Evolutionary conservation across 2,329 filamentous ascomycete species (phyloP), one percentile per base, ranked within the genome.

Genomic region (Gaeumannomyces tritici): DNA sequence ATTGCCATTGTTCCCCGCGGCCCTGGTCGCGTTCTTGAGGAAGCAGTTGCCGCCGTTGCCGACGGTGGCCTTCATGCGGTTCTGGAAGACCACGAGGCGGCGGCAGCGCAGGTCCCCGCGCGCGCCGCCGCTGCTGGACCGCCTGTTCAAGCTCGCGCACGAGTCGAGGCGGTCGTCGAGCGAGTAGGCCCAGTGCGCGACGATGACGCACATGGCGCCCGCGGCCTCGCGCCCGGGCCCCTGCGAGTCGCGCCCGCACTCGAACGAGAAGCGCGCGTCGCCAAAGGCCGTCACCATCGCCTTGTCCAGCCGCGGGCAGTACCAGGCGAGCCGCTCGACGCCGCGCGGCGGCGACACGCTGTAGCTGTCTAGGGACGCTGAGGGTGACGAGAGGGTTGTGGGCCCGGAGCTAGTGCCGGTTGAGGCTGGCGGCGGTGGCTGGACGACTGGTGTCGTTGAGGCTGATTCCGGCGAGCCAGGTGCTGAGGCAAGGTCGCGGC

Each of bases 31-130:
- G 26, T 55, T 55, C 18, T 60, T 60, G 27, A 60, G 59, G 59
- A 55, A 60, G 42, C 42, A 60, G 59, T 60, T 60, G 42, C 59
- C 59, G 18, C 59, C 59, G 35, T 55, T 60, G 26, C 24, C 35
- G 35, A 31, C 35, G 18, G 12, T 29, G 13, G 15, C 42, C 18
- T 28, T 9, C 59, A 60, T 60, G 59, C 18, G 26, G 13, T 15
- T 4, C 26, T 33, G 35, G 42, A 60, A 60, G 2, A 60, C 59
- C 42, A 60, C 59, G 15, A 60, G 59, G 35, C 35, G 59, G 35
- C 35, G 15, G 59, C 59, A 60, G 26, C 24, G 47, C 35, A 60
- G 26, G 42, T 31, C 42, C 42, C 26, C n/a, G 26, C 3, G 12
- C 15, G n/a, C 8, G 24, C 21, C 35, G 59, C 21, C 6, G 24